Conservation (phyloP, 1,139 yeast genomes). For the Blastobotrys illinoisensis region DNA sequence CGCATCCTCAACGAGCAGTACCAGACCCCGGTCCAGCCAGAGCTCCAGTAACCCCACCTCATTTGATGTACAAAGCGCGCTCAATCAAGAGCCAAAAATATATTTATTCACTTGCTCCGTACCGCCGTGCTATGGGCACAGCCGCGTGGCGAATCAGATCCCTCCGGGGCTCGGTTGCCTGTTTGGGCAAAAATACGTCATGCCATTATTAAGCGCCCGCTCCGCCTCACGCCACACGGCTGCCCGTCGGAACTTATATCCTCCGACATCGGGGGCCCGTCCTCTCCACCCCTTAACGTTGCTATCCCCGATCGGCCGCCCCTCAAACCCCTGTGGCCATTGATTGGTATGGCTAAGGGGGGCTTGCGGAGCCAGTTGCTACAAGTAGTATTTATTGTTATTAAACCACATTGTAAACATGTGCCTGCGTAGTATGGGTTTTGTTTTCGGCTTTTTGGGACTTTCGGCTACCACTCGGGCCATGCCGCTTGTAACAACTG, state of each 20-base stretch:
- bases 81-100: background rate
- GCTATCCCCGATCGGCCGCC: no score
- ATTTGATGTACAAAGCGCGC: no score
- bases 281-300: background rate
- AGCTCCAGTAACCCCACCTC: background rate
- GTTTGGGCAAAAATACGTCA: background rate
- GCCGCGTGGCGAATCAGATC: background rate
- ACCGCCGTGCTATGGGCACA: background rate
- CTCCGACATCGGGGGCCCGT: background rate
- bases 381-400: no score
- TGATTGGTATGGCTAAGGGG: no score
- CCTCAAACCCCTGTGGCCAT: no score
- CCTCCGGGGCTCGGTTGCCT: background rate
- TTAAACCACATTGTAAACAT: no score
- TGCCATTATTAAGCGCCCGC: background rate
- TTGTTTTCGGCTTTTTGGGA: no score
- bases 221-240: background rate
- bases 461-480: no score
- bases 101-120: background rate
- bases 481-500: no score
- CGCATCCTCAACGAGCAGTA: constrained; percentile 4
- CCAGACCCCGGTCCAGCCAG: background rate
- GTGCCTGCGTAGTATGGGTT: no score
- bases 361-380: no score
- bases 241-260: background rate